phyloP scores from a whole-genome alignment of 306 rosid species.

The Carpinus fangiana region DNA sequence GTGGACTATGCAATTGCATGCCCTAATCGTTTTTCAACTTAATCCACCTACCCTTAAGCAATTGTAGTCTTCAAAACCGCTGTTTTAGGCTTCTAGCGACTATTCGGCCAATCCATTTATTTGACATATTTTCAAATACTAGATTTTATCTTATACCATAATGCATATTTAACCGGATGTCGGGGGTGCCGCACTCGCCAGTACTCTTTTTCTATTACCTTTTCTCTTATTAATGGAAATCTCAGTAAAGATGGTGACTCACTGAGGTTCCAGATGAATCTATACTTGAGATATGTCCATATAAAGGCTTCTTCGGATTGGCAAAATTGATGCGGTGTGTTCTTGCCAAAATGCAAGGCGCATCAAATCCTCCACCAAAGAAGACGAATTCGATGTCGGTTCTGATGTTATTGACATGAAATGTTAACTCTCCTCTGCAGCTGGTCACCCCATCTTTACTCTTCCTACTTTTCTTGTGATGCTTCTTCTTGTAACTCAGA shows the following conservation, averaged over 20 bases:
- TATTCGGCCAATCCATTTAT: too few relatives aligned
- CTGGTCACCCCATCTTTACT: conserved; percentile 41
- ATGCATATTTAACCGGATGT: too few relatives aligned
- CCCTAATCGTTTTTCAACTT: too few relatives aligned
- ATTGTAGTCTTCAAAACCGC: too few relatives aligned
- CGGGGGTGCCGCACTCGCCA: too few relatives aligned
- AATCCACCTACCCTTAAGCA: too few relatives aligned
- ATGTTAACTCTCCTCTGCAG: conserved; percentile 60
- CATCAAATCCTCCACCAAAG: conserved; percentile 60
- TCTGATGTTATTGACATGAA: conserved; percentile 58
- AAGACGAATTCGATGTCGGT: conserved; percentile 69
- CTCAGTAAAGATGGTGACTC: not conserved
- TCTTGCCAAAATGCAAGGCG: conserved; percentile 57
- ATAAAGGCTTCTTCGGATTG: conserved; percentile 64
- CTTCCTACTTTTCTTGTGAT: conserved; percentile 35
- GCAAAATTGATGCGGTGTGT: conserved; percentile 49
- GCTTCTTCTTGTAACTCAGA: conserved; percentile 57
- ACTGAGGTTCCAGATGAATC: conserved; percentile 78
- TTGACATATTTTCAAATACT: too few relatives aligned
- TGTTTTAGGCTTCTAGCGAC: too few relatives aligned
- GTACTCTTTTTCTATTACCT: too few relatives aligned
- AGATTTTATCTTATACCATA: too few relatives aligned
- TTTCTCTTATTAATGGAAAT: too few relatives aligned
- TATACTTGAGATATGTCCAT: conserved; percentile 62
- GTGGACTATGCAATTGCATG: too few relatives aligned